Percentiles rank a stretch among this genome's conserved stretches.
Conservation (phyloP, 371 early-diverging fungal genomes). For the Mucor plumbeus region DNA sequence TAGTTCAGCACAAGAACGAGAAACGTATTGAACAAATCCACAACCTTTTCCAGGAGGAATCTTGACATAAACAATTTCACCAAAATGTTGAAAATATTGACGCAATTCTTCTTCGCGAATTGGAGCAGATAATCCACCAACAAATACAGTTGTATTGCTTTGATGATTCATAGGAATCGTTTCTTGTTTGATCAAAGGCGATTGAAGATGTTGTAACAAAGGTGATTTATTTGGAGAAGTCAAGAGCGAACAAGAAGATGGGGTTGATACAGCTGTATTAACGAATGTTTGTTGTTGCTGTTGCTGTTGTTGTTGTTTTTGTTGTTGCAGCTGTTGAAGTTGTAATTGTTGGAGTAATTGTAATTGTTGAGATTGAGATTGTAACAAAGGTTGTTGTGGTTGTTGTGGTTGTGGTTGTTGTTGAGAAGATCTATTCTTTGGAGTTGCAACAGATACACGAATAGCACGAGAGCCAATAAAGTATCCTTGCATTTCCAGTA, state of each 20-base stretch:
- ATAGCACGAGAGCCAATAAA: slow-evolving; percentile 74
- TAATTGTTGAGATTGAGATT: slow-evolving; percentile 1
- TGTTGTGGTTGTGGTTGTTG: not conserved
- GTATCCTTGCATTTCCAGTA: slow-evolving; percentile 77
- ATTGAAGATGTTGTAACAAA: slow-evolving; percentile 13
- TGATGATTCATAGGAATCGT: slow-evolving; percentile 38
- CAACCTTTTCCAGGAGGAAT: slow-evolving; percentile 94
- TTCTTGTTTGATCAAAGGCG: slow-evolving; percentile 49
- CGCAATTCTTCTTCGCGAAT: slow-evolving; percentile 85
- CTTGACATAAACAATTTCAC: slow-evolving; percentile 88
- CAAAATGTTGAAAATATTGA: slow-evolving; percentile 81
- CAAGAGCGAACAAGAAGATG: slow-evolving; percentile 14
- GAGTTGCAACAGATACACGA: slow-evolving; percentile 84
- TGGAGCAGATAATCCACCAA: slow-evolving; percentile 82
- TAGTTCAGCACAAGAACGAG: slow-evolving; percentile 80
- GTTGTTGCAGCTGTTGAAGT: slow-evolving; percentile 1
- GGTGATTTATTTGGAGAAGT: slow-evolving; percentile 22
- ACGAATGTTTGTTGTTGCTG: slow-evolving; percentile 6
- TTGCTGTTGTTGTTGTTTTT: not conserved
- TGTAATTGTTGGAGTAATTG: slow-evolving; percentile 17
- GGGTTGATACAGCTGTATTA: slow-evolving; percentile 10
- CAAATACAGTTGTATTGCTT: slow-evolving; percentile 85
- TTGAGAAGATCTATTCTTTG: slow-evolving; percentile 55
- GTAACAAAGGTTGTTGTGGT: slow-evolving; percentile 25
- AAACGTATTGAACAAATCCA: slow-evolving; percentile 89